A percentile compares a stretch with the other conserved stretches of the same genome.
phyloP scores from a whole-genome alignment of 2,329 filamentous ascomycete genomes.

The Botrytis hyacinthi region DNA sequence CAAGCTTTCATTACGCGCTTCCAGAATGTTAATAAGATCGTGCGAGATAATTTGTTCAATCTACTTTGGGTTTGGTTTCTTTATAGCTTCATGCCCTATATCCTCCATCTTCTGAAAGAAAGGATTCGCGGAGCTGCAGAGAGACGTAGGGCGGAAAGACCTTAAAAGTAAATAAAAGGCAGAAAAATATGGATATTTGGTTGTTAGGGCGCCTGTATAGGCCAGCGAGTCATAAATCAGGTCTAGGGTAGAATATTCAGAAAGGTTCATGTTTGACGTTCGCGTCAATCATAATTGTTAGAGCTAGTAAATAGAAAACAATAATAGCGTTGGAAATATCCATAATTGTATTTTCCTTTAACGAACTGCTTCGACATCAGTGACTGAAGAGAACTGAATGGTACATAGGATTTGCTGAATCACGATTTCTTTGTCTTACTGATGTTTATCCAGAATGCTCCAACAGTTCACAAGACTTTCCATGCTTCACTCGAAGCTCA shows the following conservation, averaged over 20 bases:
- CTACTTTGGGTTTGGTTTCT: background rate
- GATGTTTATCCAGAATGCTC: rapidly evolving
- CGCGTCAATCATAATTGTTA: background rate
- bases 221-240: background rate
- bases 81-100: background rate
- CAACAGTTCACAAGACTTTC: background rate
- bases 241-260: too few species aligned
- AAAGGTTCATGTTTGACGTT: background rate
- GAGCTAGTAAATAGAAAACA: background rate
- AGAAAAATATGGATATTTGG: background rate
- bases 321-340: background rate
- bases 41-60: background rate
- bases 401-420: background rate
- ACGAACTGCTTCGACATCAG: rapidly evolving
- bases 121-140: background rate
- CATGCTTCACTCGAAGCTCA: background rate
- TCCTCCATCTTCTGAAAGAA: background rate
- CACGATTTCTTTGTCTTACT: rapidly evolving
- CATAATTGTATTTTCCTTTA: background rate
- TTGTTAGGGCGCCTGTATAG: background rate
- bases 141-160: too few species aligned
- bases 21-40: background rate
- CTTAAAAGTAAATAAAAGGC: background rate
- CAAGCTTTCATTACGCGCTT: background rate
- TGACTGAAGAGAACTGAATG: background rate